Percentiles rank a stretch among this genome's conserved stretches.
phyloP scores from a whole-genome alignment of 2,329 filamentous ascomycete genomes.

The Tolypocladium sp. region DNA sequence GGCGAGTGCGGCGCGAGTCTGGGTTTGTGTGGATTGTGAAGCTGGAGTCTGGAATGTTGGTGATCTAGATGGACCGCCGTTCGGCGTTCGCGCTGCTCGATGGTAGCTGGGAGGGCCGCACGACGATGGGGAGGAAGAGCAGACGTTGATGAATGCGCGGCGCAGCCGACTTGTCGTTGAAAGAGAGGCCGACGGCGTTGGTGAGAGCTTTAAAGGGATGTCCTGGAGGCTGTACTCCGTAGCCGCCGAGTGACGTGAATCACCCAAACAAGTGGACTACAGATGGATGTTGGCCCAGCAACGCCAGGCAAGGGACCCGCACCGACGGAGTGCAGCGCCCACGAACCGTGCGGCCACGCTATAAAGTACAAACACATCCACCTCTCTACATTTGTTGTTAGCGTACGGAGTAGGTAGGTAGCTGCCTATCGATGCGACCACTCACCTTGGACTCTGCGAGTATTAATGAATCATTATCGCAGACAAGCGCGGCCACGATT shows the following conservation, averaged over 20 bases:
- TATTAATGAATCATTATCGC: no score
- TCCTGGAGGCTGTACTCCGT: neutral
- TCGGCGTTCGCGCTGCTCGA: neutral
- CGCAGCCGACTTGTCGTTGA: neutral
- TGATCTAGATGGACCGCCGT: neutral
- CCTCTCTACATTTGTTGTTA: no score
- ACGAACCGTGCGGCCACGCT: neutral
- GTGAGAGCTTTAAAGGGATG: neutral
- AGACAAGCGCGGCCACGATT: no score
- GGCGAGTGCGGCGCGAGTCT: neutral
- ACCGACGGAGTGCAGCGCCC: neutral
- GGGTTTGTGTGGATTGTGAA: neutral
- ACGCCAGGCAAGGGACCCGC: neutral
- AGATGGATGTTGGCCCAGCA: neutral
- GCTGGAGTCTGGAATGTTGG: neutral
- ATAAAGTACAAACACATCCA: no score
- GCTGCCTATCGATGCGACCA: no score
- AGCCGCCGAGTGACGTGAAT: neutral
- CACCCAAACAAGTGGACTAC: neutral
- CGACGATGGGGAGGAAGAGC: neutral
- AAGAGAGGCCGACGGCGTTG: neutral
- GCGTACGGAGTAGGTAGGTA: no score
- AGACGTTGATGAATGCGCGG: neutral
- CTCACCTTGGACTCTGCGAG: no score
- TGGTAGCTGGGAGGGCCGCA: neutral